phyloP scores from a whole-genome alignment of 2,329 filamentous ascomycete genomes.

The Sporothrix euskadiensis region DNA sequence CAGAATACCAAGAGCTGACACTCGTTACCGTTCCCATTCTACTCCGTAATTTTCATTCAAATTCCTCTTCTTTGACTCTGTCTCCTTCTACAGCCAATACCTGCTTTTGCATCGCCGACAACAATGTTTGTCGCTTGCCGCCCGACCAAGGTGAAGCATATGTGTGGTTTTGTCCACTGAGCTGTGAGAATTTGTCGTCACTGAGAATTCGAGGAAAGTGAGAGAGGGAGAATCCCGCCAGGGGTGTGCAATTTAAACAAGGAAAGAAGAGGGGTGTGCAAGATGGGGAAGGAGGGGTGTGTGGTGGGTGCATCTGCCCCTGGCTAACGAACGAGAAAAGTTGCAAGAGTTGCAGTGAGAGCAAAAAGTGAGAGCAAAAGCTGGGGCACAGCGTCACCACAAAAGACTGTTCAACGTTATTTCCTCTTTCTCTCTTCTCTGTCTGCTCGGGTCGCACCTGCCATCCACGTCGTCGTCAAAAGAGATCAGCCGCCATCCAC shows the following conservation, averaged over 20 bases:
- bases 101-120: background rate
- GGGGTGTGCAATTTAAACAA: conserved; percentile 16
- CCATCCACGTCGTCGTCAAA: background rate
- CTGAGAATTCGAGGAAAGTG: background rate
- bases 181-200: background rate
- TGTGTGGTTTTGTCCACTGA: conserved; percentile 4
- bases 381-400: conserved; percentile 1
- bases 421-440: background rate
- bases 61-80: too few species aligned
- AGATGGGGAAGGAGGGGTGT: background rate
- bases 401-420: background rate
- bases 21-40: background rate
- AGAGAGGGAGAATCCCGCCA: background rate
- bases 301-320: conserved; percentile 10
- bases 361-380: background rate
- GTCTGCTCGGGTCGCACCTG: background rate
- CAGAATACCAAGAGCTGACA: conserved; percentile 9
- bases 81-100: background rate
- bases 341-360: background rate
- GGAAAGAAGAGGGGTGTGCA: background rate
- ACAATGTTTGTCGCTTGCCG: background rate
- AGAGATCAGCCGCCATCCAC: background rate
- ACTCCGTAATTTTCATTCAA: background rate
- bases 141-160: conserved; percentile 6
- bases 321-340: background rate